Percentiles rank a stretch among this genome's conserved stretches.
Evolutionary conservation across 139 green algal genomes (phyloP).

Genomic region (Haematococcus lacustris): DNA sequence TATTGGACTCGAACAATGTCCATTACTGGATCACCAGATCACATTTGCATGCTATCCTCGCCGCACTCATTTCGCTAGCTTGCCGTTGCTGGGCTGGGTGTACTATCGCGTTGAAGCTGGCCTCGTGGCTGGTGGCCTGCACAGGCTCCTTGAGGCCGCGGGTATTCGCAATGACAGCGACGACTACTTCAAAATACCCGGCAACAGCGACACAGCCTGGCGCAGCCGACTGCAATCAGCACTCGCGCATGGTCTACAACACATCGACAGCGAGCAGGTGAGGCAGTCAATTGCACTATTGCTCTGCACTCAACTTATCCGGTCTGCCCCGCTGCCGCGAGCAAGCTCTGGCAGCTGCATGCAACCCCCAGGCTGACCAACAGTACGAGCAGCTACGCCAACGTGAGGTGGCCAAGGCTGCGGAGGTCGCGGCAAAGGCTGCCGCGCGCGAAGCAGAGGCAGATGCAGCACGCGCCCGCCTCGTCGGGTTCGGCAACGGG

Average conservation of each 20-base stretch:
- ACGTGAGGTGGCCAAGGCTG: background rate
- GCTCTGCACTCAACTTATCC: too few species aligned
- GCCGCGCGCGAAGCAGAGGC: slow-evolving; percentile 1
- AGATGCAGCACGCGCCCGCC: background rate
- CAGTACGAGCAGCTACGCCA: background rate
- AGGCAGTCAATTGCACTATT: too few species aligned
- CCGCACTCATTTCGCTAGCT: too few species aligned
- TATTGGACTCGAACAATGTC: too few species aligned
- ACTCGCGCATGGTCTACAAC: slow-evolving; percentile 12
- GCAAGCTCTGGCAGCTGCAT: background rate
- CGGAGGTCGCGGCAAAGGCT: background rate
- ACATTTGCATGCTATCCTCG: background rate
- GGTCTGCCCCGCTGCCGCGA: background rate
- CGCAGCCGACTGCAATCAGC: slow-evolving; percentile 15
- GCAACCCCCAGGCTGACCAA: background rate
- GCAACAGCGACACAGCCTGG: slow-evolving; percentile 23
- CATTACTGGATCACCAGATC: background rate
- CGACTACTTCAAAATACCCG: slow-evolving; percentile 50
- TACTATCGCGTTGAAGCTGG: too few species aligned
- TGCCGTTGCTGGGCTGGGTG: too few species aligned
- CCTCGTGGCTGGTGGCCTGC: too few species aligned
- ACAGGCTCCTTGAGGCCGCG: slow-evolving; percentile 38
- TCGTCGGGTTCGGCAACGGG: background rate
- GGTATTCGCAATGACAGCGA: slow-evolving; percentile 30
- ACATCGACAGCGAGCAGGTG: slow-evolving; percentile 20